Base-by-base conservation (phyloP, 2,329 filamentous ascomycete genomes). In the Phialophora tarda region DNA sequence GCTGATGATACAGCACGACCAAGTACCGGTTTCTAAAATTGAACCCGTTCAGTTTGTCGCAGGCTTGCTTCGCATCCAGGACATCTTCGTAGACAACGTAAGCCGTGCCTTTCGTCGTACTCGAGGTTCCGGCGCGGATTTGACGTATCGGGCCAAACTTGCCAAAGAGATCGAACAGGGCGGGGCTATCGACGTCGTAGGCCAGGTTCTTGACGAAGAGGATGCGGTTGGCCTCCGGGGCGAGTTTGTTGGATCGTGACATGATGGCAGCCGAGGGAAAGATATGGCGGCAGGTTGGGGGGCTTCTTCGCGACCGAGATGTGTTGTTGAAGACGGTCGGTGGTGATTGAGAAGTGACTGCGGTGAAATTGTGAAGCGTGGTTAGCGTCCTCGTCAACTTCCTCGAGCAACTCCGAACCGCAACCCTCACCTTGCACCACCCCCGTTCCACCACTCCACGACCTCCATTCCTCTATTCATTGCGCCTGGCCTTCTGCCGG, bases 201-300 rank as follows among this genome's bases (percentile, higher is more conserved):
- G 93, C 96, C 85, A 98, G 88, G 88, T 99, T 98, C 92, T 98
- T 98, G 77, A 98, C 94, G 88, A 98, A 98, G 85, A 99, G 91
- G 90, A 95, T 94, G 89, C 93, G 91, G 86, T 98, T 98, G 85
- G 97, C 93, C 91, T 99, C 95, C 83, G 95, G 93, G 84, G 93
- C 93, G 87, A 98, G 91, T 88, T 97, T 98, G 65, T 71, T 72
- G 62, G 58, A 67, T 41, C 69, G 69, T 11, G 71, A 71, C 71
- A 73, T 73, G 41, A 38, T 34, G 56, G 26, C 12, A 10, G 28
- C 30, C 8, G 21, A 26, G 48, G 44, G 57, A 26, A 23, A 3
- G 48, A 44, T 24, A 23, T 53, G 24, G 30, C 32, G 0, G 24
- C 28, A 28, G 26, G 3, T n/a, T n/a, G 6, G 10, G 26, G 10